Base-by-base conservation (phyloP, 2,329 filamentous ascomycete genomes). In the Sarocladium brachiariae region DNA sequence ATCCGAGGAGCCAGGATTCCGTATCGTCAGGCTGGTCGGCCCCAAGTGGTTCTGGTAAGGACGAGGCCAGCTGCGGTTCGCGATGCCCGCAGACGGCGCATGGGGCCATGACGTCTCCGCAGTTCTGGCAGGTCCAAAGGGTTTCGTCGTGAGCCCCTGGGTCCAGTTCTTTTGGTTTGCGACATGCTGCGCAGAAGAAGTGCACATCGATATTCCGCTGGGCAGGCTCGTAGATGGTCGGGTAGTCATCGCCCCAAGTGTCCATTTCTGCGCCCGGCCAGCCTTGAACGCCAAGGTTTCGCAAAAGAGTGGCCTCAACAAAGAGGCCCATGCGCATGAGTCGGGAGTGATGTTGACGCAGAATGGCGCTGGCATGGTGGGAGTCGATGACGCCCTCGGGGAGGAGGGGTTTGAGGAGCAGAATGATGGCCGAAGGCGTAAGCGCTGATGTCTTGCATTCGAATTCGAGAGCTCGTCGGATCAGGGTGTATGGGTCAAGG, bases 61-160 rank as follows among this genome's bases (percentile, higher is more conserved):
- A 62, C 1, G 71, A 66, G 0, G 73, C 68, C 0, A 66, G 63
- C 33, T 78, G 69, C 1, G 66, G 65, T 38, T 80, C 74, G 14
- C 77, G 69, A 52, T 81, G 77, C 0, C 73, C 72, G 55, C 81
- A 85, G 0, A 85, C 70, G 1, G 80, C 76, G 55, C 81, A 85
- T 0, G 77, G 74, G 0, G 72, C 77, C 66, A 81, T 77, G 38
- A 70, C 63, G 5, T 66, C 63, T 2, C 65, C 64, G 56, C 81
- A 85, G 2, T 78, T 73, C 37, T 81, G 73, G 58, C 81, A 85
- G 14, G 66, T 71, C 74, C 77, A 82, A n/a, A 83, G 68, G 0
- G 71, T 71, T 53, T 59, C 68, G 38, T 69, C 61, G 5, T 73
- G 63, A 2, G 65, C 55, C 0, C 71, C 68, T 1, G 73, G 74